A percentile compares a stretch with the other conserved stretches of the same genome.
These are phyloP conservation scores for Penicillium bialowiezense DNA, from an alignment of 495 filamentous ascomycete genomes.

Conservation along the genomic window DNA sequence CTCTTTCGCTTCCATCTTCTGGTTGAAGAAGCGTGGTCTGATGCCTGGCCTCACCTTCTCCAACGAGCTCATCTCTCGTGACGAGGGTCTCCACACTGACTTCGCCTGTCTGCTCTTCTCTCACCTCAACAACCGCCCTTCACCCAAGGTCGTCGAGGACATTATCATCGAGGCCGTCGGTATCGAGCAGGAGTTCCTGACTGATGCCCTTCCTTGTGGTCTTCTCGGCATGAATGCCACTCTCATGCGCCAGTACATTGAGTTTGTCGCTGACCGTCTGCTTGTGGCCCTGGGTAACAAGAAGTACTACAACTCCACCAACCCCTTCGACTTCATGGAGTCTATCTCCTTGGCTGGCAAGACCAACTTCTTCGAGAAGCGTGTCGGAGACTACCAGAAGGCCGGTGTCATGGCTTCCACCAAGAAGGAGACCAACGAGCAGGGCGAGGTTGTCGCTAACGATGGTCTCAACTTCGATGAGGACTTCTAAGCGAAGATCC, in stretches of 20 bases:
- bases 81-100: conserved; percentile 99
- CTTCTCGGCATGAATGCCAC: conserved; percentile 96
- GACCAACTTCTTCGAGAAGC: conserved; percentile 99
- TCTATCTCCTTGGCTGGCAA: conserved; percentile 97
- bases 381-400: conserved; percentile 99
- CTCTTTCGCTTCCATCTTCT: conserved; percentile 99
- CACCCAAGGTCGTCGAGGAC: conserved; percentile 71
- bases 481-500: conserved; percentile 71
- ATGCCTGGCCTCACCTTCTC: conserved; percentile 99
- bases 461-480: conserved; percentile 92
- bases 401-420: conserved; percentile 96
- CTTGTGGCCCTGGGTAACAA: conserved; percentile 87
- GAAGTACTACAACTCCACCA: conserved; percentile 87
- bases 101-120: conserved; percentile 97
- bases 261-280: conserved; percentile 96
- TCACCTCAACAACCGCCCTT: conserved; percentile 87
- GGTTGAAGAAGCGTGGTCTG: conserved; percentile 99
- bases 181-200: conserved; percentile 98
- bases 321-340: conserved; percentile 99
- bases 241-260: conserved; percentile 99
- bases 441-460: conserved; percentile 61
- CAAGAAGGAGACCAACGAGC: conserved; percentile 65
- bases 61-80: conserved; percentile 99
- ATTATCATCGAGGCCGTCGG: conserved; percentile 91
- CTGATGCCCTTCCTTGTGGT: conserved; percentile 85